Conservation (phyloP, 495 filamentous ascomycete genomes). For the Tricharina praecox region DNA sequence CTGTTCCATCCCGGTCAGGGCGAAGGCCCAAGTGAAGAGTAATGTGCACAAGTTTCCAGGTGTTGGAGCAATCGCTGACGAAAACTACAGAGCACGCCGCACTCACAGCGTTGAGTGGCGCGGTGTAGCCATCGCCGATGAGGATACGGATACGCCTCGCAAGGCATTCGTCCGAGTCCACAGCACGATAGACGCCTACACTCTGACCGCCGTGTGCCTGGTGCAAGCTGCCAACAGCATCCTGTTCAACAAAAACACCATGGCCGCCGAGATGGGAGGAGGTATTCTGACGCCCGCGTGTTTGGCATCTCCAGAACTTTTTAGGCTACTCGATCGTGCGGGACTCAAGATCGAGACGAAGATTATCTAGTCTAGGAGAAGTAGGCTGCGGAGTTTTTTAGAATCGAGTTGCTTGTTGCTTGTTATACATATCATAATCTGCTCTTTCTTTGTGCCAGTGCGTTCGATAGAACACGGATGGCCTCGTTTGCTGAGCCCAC, state of each 20-base stretch:
- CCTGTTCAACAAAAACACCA: constrained; percentile 12
- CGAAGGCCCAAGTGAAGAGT: constrained; percentile 20
- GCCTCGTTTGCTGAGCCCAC: constrained; percentile 19
- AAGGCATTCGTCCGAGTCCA: constrained; percentile 17
- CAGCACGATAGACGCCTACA: constrained; percentile 19
- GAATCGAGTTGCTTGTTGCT: too few relatives aligned
- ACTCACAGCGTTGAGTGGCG: constrained; percentile 21
- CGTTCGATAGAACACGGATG: constrained; percentile 1
- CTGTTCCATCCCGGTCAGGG: constrained; percentile 11
- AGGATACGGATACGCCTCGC: constrained; percentile 19
- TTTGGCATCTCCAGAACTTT: constrained; percentile 18
- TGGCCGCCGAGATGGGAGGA: constrained; percentile 16
- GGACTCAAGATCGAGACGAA: constrained; percentile 24
- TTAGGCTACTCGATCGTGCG: constrained; percentile 17
- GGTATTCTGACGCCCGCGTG: constrained; percentile 21
- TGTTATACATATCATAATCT: constrained; percentile 4
- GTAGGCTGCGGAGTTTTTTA: too few relatives aligned
- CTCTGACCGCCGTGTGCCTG: constrained; percentile 15
- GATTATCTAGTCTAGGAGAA: constrained; percentile 11
- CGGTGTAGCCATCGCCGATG: constrained; percentile 23
- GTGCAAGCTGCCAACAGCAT: constrained; percentile 21
- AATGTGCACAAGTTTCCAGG: neutral
- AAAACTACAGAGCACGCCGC: constrained; percentile 8
- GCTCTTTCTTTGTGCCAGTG: neutral
- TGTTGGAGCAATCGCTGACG: neutral